These are phyloP conservation scores for Echinochloa phyllopogon DNA, from an alignment of 176 grass and related monocot species.

Conservation along the genomic window DNA sequence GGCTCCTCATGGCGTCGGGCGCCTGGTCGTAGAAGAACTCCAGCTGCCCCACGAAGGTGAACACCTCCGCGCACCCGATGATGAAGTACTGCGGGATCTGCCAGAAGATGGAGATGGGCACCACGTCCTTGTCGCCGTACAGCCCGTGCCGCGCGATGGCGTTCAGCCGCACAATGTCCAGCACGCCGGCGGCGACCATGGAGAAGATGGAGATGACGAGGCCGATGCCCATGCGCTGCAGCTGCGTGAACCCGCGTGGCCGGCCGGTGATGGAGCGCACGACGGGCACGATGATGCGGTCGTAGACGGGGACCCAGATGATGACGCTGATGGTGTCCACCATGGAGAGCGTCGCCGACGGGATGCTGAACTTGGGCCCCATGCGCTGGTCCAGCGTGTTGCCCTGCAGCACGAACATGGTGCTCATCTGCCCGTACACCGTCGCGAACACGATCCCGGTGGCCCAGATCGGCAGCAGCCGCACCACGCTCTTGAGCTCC, in stretches of 20 bases:
- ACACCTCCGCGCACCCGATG: conserved; percentile 75
- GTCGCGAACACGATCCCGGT: conserved; percentile 77
- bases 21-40: conserved; percentile 99
- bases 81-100: conserved; percentile 89
- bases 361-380: conserved; percentile 61
- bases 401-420: conserved; percentile 89
- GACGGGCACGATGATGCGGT: conserved; percentile 61
- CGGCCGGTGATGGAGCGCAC: conserved; percentile 56
- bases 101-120: conserved; percentile 92
- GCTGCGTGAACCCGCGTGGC: conserved; percentile 73
- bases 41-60: conserved; percentile 80
- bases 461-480: conserved; percentile 81
- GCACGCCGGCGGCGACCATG: conserved; percentile 69
- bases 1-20: conserved; percentile 83
- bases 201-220: conserved; percentile 78
- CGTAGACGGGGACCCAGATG: conserved; percentile 81
- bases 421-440: conserved; percentile 80
- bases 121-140: conserved; percentile 40
- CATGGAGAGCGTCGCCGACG: conserved; percentile 70
- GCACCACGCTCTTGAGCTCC: conserved; percentile 79
- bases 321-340: conserved; percentile 89
- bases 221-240: conserved; percentile 95
- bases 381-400: conserved; percentile 66
- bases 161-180: conserved; percentile 65
- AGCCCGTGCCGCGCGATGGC: conserved; percentile 43